Evolutionary conservation across 768 basidiomycete genomes (phyloP).

Genomic region (Arthromyces matolae): DNA sequence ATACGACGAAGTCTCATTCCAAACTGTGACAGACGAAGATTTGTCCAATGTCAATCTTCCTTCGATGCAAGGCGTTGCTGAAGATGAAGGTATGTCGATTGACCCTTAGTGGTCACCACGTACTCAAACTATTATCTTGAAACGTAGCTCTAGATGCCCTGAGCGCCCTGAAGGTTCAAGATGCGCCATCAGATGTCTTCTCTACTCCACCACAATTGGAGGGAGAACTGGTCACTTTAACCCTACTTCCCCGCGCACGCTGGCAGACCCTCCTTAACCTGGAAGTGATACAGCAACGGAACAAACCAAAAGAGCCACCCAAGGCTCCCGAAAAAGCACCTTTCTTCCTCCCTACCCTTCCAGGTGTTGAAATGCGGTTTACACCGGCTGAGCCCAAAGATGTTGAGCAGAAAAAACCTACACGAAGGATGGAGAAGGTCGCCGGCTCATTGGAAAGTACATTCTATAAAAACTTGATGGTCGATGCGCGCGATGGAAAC

Average conservation of each 20-base stretch:
- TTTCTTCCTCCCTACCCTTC: slow-evolving; percentile 93
- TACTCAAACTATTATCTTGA: background rate
- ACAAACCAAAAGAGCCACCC: slow-evolving; percentile 93
- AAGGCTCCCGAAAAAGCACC: slow-evolving; percentile 95
- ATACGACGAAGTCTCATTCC: slow-evolving; percentile 80
- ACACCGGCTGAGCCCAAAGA: slow-evolving; percentile 45
- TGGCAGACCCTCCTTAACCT: slow-evolving; percentile 98
- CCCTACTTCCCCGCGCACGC: slow-evolving; percentile 83
- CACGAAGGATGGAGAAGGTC: slow-evolving; percentile 51
- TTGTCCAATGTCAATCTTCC: slow-evolving; percentile 70
- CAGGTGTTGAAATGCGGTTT: slow-evolving; percentile 84
- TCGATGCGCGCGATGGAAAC: slow-evolving; percentile 52
- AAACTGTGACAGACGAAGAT: slow-evolving; percentile 74
- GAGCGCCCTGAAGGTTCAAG: slow-evolving; percentile 56
- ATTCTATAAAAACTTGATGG: slow-evolving; percentile 62
- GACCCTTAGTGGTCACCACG: background rate
- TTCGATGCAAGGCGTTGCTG: slow-evolving; percentile 75
- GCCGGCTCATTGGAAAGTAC: slow-evolving; percentile 56
- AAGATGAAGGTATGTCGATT: slow-evolving; percentile 65
- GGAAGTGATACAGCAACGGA: slow-evolving; percentile 94
- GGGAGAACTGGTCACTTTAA: slow-evolving; percentile 89
- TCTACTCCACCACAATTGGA: slow-evolving; percentile 86
- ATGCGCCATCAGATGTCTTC: slow-evolving; percentile 64
- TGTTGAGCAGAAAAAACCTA: slow-evolving; percentile 37
- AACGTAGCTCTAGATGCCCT: slow-evolving; percentile 66